Conservation (phyloP, 163 green algal species). For the Scenedesmus sp. region DNA sequence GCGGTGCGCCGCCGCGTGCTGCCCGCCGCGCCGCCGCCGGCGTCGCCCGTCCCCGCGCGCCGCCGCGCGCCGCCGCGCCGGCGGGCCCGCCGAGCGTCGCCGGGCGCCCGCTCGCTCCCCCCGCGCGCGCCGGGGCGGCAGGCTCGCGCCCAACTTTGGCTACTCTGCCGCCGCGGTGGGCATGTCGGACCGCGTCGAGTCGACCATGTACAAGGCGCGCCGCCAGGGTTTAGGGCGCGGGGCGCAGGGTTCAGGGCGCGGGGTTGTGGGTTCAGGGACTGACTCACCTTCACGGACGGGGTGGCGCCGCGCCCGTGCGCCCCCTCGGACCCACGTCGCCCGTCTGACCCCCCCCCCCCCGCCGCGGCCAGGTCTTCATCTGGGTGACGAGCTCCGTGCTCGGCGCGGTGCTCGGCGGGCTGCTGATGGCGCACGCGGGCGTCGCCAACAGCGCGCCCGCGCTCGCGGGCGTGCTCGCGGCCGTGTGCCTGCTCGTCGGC, state of each 20-base stretch:
- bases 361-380: conserved; percentile 8
- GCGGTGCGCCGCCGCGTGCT: background rate
- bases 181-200: conserved; percentile 39
- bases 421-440: conserved; percentile 47
- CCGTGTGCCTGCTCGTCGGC: conserved; percentile 50
- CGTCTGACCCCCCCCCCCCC: too few species aligned
- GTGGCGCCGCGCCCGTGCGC: too few species aligned
- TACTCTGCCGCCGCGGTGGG: conserved; percentile 37
- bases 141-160: conserved; percentile 19
- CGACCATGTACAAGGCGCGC: conserved; percentile 31
- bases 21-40: too few species aligned
- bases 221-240: background rate
- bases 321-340: too few species aligned
- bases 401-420: conserved; percentile 21
- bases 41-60: too few species aligned
- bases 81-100: too few species aligned
- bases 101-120: too few species aligned
- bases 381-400: conserved; percentile 5
- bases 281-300: too few species aligned
- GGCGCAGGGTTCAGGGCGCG: too few species aligned
- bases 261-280: too few species aligned
- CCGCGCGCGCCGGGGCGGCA: too few species aligned
- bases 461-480: conserved; percentile 52
- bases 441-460: conserved; percentile 61
- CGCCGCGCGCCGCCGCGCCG: too few species aligned